Conservation (phyloP, 768 basidiomycete species). For the Dacryopinax primogenitus region DNA sequence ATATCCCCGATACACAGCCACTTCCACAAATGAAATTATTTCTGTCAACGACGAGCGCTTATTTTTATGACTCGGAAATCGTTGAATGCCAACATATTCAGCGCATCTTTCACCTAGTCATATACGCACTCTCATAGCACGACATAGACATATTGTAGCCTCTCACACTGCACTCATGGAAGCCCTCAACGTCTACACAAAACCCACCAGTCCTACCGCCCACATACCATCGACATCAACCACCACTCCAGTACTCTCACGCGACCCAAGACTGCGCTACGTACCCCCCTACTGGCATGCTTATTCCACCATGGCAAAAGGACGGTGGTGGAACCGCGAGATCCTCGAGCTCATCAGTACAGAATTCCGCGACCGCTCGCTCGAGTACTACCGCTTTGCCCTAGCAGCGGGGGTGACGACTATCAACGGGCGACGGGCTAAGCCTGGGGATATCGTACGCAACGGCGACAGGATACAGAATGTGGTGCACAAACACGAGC, state of each 20-base stretch:
- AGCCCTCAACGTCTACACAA: neutral
- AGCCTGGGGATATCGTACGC: constrained; percentile 59
- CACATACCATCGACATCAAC: neutral
- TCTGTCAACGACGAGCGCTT: too few relatives aligned
- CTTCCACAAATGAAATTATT: too few relatives aligned
- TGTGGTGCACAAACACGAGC: constrained; percentile 92
- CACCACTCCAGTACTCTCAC: neutral
- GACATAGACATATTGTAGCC: too few relatives aligned
- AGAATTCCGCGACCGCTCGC: constrained; percentile 83
- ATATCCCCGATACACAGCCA: too few relatives aligned
- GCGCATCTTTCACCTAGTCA: neutral
- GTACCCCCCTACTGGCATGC: constrained; percentile 75
- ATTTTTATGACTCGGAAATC: too few relatives aligned
- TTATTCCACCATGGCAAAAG: constrained; percentile 81
- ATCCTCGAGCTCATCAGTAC: constrained; percentile 85
- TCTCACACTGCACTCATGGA: neutral
- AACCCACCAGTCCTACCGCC: neutral
- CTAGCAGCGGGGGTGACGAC: constrained; percentile 92
- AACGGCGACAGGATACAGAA: constrained; percentile 94
- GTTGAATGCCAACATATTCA: too few relatives aligned
- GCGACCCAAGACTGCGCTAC: constrained; percentile 51
- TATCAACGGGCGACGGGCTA: constrained; percentile 79
- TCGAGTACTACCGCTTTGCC: constrained; percentile 82
- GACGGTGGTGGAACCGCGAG: constrained; percentile 76
- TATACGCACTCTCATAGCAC: neutral